These are phyloP conservation scores for Pseudomassariella vexata DNA, from an alignment of 2,329 filamentous ascomycete genomes.

Conservation along the genomic window DNA sequence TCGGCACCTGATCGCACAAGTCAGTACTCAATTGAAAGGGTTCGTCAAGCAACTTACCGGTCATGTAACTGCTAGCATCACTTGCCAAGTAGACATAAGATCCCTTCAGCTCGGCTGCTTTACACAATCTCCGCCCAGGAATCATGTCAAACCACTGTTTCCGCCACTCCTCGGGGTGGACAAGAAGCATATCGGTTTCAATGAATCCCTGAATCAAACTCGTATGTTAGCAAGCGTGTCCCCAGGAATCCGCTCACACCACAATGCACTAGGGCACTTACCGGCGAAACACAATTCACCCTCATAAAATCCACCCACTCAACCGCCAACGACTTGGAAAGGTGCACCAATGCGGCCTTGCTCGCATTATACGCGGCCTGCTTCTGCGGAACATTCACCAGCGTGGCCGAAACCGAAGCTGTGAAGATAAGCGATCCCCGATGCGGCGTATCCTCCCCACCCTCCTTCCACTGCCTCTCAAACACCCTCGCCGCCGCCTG, in stretches of 20 bases:
- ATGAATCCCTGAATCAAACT: constrained; percentile 21
- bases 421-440: constrained; percentile 33
- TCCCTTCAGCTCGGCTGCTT: constrained; percentile 27
- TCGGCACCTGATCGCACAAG: constrained; percentile 34
- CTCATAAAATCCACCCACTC: constrained; percentile 36
- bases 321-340: constrained; percentile 33
- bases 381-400: constrained; percentile 35
- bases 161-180: constrained; percentile 22
- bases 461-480: constrained; percentile 24
- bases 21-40: too few species aligned
- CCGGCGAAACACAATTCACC: constrained; percentile 33
- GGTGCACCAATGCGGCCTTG: constrained; percentile 34
- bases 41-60: constrained; percentile 21
- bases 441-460: constrained; percentile 12
- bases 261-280: constrained; percentile 8
- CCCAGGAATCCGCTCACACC: neutral
- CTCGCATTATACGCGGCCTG: constrained; percentile 36
- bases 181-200: constrained; percentile 24
- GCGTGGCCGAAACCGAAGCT: constrained; percentile 30
- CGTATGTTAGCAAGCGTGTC: constrained; percentile 1
- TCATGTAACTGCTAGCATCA: constrained; percentile 35
- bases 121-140: constrained; percentile 22
- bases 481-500: constrained; percentile 33
- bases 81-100: constrained; percentile 31
- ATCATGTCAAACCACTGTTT: constrained; percentile 23